Evolutionary conservation across 148 eudicot genomes (phyloP), one percentile per base, ranked within the genome.

Genomic region (Heliamphora exappendiculata): DNA sequence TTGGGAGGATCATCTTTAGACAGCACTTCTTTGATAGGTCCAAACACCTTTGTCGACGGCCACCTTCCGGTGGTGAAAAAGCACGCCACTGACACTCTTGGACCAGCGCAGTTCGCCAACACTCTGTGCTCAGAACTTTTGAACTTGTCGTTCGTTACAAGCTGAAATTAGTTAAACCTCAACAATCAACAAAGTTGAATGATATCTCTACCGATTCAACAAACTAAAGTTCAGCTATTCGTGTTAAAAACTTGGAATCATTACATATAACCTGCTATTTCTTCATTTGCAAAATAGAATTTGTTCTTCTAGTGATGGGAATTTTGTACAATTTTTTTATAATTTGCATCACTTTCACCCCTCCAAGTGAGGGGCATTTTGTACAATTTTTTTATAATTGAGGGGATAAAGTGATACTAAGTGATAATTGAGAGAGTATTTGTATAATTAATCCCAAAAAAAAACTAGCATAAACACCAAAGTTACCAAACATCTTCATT

Each of bases 101-200:
- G 87, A 28, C 87, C 86, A 6, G 51, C 79, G 5, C 20, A 55
- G 55, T 81, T 87, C 12, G 88, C 80, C 39, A 80, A 8, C 28
- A 85, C 90, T 63, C 88, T 78, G 49, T 89, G 92, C 53, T 85
- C 86, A 33, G 85, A 76, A 24, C 92, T 89, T 49, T 75, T 89
- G 76, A 64, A 64, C 44, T 64, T 34, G 68, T 64, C 39, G 17
- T 62, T 62, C 1, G 67, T 29, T 62, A 31, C 11, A 14, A 62
- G 67, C 66, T 60, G 65, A 26, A 58, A 7, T 2, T 7, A 6
- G 7, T 3, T 1, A 58, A 26, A 7, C 4, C 28, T 29, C 2
- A 60, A 29, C 37, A 28, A 60, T 60, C 8, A 2, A 34, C 28
- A 60, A 60, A n/a, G n/a, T n/a, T n/a, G n/a, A 28, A 19, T 13